Evolutionary conservation across 208 protist species (phyloP).

Genomic region (Acanthamoeba royreba): DNA sequence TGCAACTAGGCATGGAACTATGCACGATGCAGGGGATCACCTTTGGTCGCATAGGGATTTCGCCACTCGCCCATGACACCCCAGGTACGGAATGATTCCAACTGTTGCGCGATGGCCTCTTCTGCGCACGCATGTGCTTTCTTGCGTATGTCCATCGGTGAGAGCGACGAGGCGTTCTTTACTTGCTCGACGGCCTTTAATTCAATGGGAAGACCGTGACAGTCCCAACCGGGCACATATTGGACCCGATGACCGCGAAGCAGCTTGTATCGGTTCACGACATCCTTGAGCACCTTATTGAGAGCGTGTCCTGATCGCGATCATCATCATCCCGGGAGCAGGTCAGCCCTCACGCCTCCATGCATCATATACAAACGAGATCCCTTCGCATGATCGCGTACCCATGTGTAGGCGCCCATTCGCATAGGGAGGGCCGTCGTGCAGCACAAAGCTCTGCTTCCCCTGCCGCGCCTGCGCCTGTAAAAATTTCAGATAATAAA

Average conservation of each 20-base stretch:
- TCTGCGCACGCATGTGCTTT: slow-evolving; percentile 62
- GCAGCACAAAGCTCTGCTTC: slow-evolving; percentile 77
- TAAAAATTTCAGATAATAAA: background rate
- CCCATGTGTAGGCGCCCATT: slow-evolving; percentile 85
- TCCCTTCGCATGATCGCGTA: background rate
- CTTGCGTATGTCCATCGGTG: slow-evolving; percentile 60
- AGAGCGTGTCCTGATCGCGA: slow-evolving; percentile 58
- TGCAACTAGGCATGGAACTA: background rate
- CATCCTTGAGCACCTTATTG: slow-evolving; percentile 85
- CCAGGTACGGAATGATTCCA: slow-evolving; percentile 52
- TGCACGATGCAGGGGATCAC: background rate
- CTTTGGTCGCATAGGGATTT: slow-evolving; percentile 73
- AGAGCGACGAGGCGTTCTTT: background rate
- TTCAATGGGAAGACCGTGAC: slow-evolving; percentile 87
- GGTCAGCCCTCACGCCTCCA: background rate
- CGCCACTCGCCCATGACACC: slow-evolving; percentile 80
- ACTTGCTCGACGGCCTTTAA: slow-evolving; percentile 77
- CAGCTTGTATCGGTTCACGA: slow-evolving; percentile 79
- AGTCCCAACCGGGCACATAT: slow-evolving; percentile 84
- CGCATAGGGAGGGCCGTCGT: slow-evolving; percentile 88
- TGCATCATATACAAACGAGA: background rate
- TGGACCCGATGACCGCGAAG: slow-evolving; percentile 56
- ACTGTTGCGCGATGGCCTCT: background rate
- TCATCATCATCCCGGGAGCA: background rate
- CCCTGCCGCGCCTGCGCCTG: background rate